phyloP scores from a whole-genome alignment of 495 filamentous ascomycete species.

The Aspergillus sparsus region DNA sequence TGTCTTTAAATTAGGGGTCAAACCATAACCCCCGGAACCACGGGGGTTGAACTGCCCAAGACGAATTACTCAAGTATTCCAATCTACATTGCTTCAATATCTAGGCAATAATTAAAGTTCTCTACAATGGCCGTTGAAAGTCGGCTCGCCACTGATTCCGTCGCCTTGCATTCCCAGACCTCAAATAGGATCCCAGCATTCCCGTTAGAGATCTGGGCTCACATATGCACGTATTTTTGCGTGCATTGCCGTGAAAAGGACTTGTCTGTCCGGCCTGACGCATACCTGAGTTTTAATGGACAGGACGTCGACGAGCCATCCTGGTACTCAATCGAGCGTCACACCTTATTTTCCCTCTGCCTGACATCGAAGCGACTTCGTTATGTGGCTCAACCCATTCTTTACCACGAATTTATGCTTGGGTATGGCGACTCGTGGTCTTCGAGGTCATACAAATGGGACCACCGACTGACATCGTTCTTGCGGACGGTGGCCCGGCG shows the following conservation, averaged over 20 bases:
- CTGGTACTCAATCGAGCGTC: slow-evolving; percentile 8
- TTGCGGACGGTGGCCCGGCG: neutral
- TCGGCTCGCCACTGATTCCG: no score
- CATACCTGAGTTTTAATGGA: neutral
- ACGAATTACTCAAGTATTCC: no score
- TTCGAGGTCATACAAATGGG: neutral
- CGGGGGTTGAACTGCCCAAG: no score
- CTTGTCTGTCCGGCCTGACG: neutral
- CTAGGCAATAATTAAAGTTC: no score
- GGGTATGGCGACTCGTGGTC: neutral
- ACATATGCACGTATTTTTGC: neutral
- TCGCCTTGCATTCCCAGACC: no score
- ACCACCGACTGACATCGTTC: neutral
- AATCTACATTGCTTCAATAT: no score
- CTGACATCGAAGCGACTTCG: slow-evolving; percentile 3
- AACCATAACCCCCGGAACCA: no score
- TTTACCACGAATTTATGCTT: neutral
- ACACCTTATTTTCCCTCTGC: slow-evolving; percentile 11
- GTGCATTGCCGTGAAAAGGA: neutral
- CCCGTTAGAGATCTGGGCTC: no score
- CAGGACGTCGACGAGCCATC: neutral
- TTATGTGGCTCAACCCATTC: neutral
- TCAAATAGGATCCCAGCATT: no score
- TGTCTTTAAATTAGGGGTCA: no score
- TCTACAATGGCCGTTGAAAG: no score